Evolutionary conservation across 495 filamentous ascomycete species (phyloP).

Genomic region (Usnea hakonensis): DNA sequence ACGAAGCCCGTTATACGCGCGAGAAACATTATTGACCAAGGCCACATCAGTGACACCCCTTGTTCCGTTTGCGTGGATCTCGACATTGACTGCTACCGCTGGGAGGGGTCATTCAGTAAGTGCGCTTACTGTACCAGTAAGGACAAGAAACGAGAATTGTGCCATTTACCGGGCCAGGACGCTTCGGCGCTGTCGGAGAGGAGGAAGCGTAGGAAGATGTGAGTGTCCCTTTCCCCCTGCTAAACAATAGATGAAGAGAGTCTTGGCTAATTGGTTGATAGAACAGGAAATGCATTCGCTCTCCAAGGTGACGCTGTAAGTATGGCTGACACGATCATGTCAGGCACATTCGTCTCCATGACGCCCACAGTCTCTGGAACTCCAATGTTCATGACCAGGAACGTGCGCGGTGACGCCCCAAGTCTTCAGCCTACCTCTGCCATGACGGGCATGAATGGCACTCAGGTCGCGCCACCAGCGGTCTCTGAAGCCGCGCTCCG

Average conservation of each 20-base stretch:
- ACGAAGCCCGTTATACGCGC: neutral
- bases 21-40: neutral
- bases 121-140: conserved; percentile 11
- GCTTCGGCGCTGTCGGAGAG: neutral
- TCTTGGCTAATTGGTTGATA: neutral
- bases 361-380: neutral
- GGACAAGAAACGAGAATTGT: conserved; percentile 7
- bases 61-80: neutral
- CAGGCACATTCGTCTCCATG: neutral
- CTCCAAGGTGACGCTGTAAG: neutral
- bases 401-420: conserved; percentile 1
- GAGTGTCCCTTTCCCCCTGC: neutral
- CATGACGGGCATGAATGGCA: neutral
- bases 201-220: conserved; percentile 15
- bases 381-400: neutral
- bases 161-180: conserved; percentile 9
- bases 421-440: neutral
- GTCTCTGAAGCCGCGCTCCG: neutral
- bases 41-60: neutral
- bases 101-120: conserved; percentile 8
- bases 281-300: neutral
- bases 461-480: neutral
- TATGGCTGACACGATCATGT: neutral
- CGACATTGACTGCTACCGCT: neutral
- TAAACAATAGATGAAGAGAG: too few species aligned